Conservation (phyloP, 192 early-diverging fungal species). For the Umbelopsis isabellina region DNA sequence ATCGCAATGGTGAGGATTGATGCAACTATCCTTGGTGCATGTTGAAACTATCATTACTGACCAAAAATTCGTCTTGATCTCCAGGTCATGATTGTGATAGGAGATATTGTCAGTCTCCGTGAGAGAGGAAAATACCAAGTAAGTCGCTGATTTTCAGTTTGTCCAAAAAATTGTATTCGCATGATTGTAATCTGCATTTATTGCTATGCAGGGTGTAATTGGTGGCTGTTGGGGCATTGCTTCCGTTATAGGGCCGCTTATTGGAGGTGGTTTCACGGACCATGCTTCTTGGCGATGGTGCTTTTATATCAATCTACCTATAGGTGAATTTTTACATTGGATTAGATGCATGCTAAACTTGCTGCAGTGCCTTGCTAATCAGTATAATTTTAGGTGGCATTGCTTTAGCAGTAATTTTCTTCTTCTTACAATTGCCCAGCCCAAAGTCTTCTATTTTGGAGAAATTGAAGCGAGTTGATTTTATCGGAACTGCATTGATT, state of each 20-base stretch:
- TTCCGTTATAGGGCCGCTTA: constrained; percentile 80
- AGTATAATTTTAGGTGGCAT: constrained; percentile 75
- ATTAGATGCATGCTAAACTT: background rate
- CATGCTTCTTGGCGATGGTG: constrained; percentile 63
- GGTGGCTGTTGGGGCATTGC: constrained; percentile 78
- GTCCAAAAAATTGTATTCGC: no score
- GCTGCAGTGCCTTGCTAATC: constrained; percentile 7
- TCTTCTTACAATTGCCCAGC: constrained; percentile 66
- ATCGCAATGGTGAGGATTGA: constrained; percentile 58
- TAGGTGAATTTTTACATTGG: background rate
- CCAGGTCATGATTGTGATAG: constrained; percentile 62
- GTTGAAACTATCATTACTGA: background rate
- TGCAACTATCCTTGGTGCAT: background rate
- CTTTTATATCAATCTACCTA: constrained; percentile 39
- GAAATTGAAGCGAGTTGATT: constrained; percentile 72
- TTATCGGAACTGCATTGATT: constrained; percentile 55
- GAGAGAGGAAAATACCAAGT: constrained; percentile 77
- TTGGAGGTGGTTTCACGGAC: constrained; percentile 87
- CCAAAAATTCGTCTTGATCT: background rate
- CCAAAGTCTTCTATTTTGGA: constrained; percentile 52
- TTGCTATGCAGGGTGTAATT: constrained; percentile 63
- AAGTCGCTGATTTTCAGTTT: background rate
- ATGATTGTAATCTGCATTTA: background rate
- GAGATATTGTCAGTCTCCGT: constrained; percentile 76
- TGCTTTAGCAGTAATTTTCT: constrained; percentile 60